Evolutionary conservation across 495 filamentous ascomycete species (phyloP).

Genomic region (Talaromyces proteolyticus): DNA sequence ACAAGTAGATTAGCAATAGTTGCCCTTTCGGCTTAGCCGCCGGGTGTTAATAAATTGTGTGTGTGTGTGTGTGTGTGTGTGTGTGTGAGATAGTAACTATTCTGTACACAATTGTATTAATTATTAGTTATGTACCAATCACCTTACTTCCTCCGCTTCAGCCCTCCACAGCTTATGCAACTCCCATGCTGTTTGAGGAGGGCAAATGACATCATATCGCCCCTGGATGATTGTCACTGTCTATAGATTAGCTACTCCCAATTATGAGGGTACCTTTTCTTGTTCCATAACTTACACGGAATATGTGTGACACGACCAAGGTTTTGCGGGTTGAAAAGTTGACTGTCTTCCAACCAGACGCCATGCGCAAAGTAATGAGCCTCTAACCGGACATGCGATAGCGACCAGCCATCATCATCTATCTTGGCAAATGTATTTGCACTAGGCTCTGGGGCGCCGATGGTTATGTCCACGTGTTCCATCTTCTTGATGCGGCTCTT

Average conservation of each 20-base stretch:
- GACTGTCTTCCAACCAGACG: conserved; percentile 29
- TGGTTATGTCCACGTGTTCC: conserved; percentile 31
- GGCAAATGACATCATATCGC: conserved; percentile 36
- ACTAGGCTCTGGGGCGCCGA: conserved; percentile 19
- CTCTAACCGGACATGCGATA: conserved; percentile 30
- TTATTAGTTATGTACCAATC: too few relatives aligned
- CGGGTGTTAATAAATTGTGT: conserved; percentile 29
- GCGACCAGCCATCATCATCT: conserved; percentile 27
- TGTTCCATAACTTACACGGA: conserved; percentile 15
- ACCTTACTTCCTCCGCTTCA: too few relatives aligned
- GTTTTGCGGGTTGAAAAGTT: conserved; percentile 26
- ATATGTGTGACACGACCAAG: conserved; percentile 32
- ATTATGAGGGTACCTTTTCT: too few relatives aligned
- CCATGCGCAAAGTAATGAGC: conserved; percentile 32
- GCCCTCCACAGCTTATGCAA: conserved; percentile 31
- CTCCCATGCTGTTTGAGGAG: conserved; percentile 31
- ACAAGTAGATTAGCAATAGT: conserved; percentile 24
- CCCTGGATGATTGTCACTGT: conserved; percentile 31
- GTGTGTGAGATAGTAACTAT: too few relatives aligned
- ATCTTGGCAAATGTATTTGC: conserved; percentile 13
- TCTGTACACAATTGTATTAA: too few relatives aligned
- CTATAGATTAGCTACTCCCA: not conserved
- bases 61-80: too few relatives aligned
- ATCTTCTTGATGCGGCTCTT: conserved; percentile 15
- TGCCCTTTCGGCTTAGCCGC: conserved; percentile 18